Evolutionary conservation across 345 rosid genomes (phyloP).

Genomic region (Eucalyptus grandis): DNA sequence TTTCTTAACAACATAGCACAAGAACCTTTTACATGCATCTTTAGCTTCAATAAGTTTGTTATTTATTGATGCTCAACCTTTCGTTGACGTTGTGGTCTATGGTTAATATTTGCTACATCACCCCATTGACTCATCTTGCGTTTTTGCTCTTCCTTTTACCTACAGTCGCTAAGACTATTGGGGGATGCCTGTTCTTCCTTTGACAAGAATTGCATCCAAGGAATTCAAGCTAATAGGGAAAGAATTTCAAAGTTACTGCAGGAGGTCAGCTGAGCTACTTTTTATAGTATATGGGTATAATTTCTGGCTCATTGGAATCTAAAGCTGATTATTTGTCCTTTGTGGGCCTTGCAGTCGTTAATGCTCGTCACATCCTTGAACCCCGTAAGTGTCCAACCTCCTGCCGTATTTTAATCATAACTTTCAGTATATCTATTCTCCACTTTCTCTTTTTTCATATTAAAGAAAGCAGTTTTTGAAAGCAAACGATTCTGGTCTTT

Average conservation of each 20-base stretch:
- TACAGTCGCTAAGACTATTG: conserved; percentile 69
- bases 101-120: not conserved
- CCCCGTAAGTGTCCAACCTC: conserved; percentile 44
- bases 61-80: not conserved
- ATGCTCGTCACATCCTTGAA: conserved; percentile 98
- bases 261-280: conserved; percentile 37
- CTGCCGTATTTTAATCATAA: not conserved
- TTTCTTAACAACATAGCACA: not conserved
- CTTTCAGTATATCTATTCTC: not conserved
- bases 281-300: not conserved
- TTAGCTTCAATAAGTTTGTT: not conserved
- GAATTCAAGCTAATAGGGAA: conserved; percentile 83
- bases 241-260: conserved; percentile 83
- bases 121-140: not conserved
- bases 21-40: not conserved
- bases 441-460: accelerated
- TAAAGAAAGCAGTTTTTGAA: not conserved
- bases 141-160: not conserved
- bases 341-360: conserved; percentile 51
- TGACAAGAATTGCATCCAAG: conserved; percentile 84
- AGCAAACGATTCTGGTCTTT: not conserved
- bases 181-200: conserved; percentile 96
- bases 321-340: not conserved
- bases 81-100: not conserved
- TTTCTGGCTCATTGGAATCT: not conserved